These are phyloP conservation scores for Hyaloperonospora brassicae DNA, from an alignment of 352 stramenopile species.

Conservation along the genomic window DNA sequence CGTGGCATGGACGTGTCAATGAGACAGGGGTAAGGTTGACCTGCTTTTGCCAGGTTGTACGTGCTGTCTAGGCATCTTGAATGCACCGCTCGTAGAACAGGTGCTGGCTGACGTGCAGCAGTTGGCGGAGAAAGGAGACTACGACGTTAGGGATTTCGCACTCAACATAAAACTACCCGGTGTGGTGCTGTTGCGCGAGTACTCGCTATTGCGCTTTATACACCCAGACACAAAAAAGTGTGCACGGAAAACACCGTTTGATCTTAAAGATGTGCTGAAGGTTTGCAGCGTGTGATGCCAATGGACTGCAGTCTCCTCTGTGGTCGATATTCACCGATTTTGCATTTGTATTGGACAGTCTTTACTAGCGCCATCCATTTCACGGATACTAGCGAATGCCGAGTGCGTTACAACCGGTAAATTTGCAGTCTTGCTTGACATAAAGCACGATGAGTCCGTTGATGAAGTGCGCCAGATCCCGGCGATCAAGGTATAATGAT, in stretches of 20 bases:
- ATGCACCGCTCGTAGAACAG: slow-evolving; percentile 33
- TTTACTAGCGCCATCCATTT: slow-evolving; percentile 40
- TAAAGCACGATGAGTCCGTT: slow-evolving; percentile 59
- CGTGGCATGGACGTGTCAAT: slow-evolving; percentile 3
- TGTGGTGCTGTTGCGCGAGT: slow-evolving; percentile 68
- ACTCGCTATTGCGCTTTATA: slow-evolving; percentile 60
- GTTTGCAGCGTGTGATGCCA: slow-evolving; percentile 15
- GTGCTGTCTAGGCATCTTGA: slow-evolving; percentile 65
- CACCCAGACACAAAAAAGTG: slow-evolving; percentile 30
- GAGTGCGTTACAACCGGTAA: slow-evolving; percentile 53
- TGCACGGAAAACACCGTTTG: slow-evolving; percentile 30
- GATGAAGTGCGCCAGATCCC: slow-evolving; percentile 74
- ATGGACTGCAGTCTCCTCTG: not conserved
- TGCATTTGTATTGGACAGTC: slow-evolving; percentile 19
- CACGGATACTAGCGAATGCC: slow-evolving; percentile 35
- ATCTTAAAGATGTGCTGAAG: slow-evolving; percentile 79
- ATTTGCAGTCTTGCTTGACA: slow-evolving; percentile 57
- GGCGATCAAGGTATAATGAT: slow-evolving; percentile 44
- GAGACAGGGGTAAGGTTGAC: not conserved
- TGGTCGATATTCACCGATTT: slow-evolving; percentile 6
- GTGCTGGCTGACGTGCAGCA: slow-evolving; percentile 36
- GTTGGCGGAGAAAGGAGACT: slow-evolving; percentile 33
- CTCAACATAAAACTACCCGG: slow-evolving; percentile 80
- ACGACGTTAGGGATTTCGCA: slow-evolving; percentile 61
- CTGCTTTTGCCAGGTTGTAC: slow-evolving; percentile 36